Percentiles rank a stretch among this genome's conserved stretches.
Evolutionary conservation across 208 protist genomes (phyloP).

Genomic region (Leishmania arabica): DNA sequence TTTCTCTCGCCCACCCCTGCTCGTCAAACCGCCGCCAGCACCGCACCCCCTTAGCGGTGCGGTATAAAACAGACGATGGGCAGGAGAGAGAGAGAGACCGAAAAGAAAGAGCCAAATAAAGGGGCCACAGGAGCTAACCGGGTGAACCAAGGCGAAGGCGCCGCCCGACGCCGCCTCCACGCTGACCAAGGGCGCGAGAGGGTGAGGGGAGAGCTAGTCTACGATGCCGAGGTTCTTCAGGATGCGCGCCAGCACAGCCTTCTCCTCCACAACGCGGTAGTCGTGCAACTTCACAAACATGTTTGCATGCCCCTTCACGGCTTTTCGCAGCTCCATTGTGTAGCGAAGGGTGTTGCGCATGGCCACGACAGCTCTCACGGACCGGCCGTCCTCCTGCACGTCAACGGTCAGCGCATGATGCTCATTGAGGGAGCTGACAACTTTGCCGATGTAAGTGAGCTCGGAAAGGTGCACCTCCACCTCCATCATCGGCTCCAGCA

Average conservation of each 20-base stretch:
- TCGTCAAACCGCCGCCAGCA: not conserved
- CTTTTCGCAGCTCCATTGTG: slow-evolving; percentile 87
- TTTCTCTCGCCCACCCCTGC: not conserved
- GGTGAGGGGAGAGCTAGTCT: slow-evolving; percentile 11
- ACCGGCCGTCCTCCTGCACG: slow-evolving; percentile 79
- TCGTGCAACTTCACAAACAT: slow-evolving; percentile 69
- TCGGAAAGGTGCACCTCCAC: slow-evolving; percentile 88
- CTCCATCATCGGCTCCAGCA: slow-evolving; percentile 90
- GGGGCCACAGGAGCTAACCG: not conserved
- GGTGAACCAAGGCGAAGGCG: not conserved
- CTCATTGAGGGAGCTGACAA: slow-evolving; percentile 81
- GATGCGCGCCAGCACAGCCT: slow-evolving; percentile 69
- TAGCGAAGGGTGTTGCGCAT: slow-evolving; percentile 87
- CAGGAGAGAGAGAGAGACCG: not conserved
- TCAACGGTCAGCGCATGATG: slow-evolving; percentile 79
- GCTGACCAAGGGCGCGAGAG: not conserved
- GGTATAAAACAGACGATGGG: not conserved
- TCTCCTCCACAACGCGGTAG: slow-evolving; percentile 81
- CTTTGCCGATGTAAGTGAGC: slow-evolving; percentile 62
- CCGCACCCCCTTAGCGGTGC: not conserved
- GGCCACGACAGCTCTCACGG: slow-evolving; percentile 72
- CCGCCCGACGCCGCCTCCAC: not conserved
- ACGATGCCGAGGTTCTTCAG: slow-evolving; percentile 84
- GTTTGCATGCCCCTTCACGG: slow-evolving; percentile 88
- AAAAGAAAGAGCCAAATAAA: not conserved